These are phyloP conservation scores for Diaporthe vexans DNA, from an alignment of 2,329 filamentous ascomycete genomes.

Conservation along the genomic window DNA sequence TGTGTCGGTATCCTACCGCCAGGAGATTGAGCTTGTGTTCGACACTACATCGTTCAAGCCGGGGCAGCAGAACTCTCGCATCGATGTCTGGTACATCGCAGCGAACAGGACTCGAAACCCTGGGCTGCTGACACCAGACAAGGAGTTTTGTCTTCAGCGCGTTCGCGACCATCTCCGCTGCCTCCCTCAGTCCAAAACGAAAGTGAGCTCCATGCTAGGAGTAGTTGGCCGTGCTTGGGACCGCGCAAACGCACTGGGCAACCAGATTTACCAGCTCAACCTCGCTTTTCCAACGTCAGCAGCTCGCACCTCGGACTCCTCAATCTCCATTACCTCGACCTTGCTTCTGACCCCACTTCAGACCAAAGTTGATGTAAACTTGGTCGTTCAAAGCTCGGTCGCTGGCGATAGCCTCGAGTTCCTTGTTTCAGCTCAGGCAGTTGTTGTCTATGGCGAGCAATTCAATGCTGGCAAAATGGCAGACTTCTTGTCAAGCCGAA, in stretches of 20 bases:
- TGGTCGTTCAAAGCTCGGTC: constrained; percentile 67
- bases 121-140: constrained; percentile 72
- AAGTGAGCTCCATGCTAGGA: constrained; percentile 69
- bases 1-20: constrained; percentile 81
- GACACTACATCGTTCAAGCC: constrained; percentile 73
- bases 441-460: constrained; percentile 81
- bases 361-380: constrained; percentile 76
- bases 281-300: constrained; percentile 75
- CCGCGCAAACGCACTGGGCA: constrained; percentile 69
- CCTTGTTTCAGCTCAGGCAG: constrained; percentile 66
- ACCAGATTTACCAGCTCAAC: constrained; percentile 73
- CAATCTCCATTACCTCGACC: constrained; percentile 71
- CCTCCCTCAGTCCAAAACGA: constrained; percentile 70
- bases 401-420: constrained; percentile 67
- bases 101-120: constrained; percentile 67
- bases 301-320: constrained; percentile 74
- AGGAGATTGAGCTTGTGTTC: constrained; percentile 81
- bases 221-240: constrained; percentile 77
- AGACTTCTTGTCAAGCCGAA: constrained; percentile 75
- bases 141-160: constrained; percentile 81
- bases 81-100: constrained; percentile 80
- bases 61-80: constrained; percentile 63
- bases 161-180: constrained; percentile 77
- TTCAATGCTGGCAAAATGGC: constrained; percentile 82
- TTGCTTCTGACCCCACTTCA: constrained; percentile 75